A percentile compares a stretch with the other conserved stretches of the same genome.
phyloP scores from a whole-genome alignment of 176 grass and related monocot species.

The Poa annua region DNA sequence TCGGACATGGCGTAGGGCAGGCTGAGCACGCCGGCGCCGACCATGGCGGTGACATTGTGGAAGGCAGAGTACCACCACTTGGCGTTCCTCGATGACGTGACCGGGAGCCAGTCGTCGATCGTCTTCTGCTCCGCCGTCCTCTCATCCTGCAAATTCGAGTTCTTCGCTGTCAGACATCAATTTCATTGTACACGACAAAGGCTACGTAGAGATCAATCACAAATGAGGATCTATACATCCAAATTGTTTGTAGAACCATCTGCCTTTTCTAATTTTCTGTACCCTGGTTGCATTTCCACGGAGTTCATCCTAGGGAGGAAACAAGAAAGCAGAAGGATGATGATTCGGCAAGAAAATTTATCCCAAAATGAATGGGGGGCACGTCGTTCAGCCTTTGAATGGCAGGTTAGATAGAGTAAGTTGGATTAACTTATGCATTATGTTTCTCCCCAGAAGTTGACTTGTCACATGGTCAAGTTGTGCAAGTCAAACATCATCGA shows the following conservation, averaged over 20 bases:
- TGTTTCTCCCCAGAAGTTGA: constrained; percentile 36
- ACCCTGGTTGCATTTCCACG: constrained; percentile 20
- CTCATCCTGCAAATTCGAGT: constrained; percentile 27
- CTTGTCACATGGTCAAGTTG: constrained; percentile 38
- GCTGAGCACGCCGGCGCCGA: constrained; percentile 88
- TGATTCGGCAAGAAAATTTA: neutral
- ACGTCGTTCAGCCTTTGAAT: constrained; percentile 29
- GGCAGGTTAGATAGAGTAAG: constrained; percentile 11
- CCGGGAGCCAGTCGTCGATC: constrained; percentile 79
- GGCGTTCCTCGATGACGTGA: constrained; percentile 87
- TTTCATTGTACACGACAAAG: neutral
- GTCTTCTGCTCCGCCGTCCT: constrained; percentile 44
- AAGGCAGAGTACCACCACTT: constrained; percentile 98
- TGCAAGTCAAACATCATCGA: constrained; percentile 29
- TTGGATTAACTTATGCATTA: neutral
- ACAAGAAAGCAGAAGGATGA: neutral
- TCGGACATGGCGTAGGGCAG: constrained; percentile 86
- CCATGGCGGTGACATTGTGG: constrained; percentile 99
- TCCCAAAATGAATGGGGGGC: constrained; percentile 1
- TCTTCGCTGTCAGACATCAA: constrained; percentile 5
- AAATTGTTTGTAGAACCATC: neutral
- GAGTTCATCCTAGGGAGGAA: neutral
- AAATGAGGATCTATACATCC: neutral
- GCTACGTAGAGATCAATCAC: no score
- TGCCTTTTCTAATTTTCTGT: constrained; percentile 13